Conservation (phyloP, 371 early-diverging fungal species). For the Parasitella parasitica region DNA sequence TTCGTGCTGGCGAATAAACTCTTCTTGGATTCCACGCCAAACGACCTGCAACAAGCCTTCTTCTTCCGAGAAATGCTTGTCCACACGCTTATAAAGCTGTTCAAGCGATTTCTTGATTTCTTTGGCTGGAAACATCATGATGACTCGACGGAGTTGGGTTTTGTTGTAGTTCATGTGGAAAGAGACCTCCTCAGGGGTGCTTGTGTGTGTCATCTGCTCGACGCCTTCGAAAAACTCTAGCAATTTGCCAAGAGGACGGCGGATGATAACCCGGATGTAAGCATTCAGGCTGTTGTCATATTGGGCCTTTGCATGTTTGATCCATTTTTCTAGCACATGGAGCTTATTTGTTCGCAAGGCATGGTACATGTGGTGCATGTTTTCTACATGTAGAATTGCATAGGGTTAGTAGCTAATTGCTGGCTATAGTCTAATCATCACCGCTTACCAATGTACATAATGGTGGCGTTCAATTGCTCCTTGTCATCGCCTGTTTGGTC, state of each 20-base stretch:
- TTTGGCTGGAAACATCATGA: conserved; percentile 80
- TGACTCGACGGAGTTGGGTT: conserved; percentile 80
- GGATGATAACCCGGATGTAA: conserved; percentile 84
- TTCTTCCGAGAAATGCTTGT: conserved; percentile 90
- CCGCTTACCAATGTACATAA: conserved; percentile 77
- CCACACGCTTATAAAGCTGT: conserved; percentile 84
- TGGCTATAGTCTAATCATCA: not conserved
- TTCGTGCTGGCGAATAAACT: conserved; percentile 79
- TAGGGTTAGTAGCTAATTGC: too few species aligned
- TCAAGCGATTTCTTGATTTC: conserved; percentile 83
- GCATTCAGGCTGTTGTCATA: conserved; percentile 82
- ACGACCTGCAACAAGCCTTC: conserved; percentile 84
- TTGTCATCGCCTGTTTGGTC: conserved; percentile 84
- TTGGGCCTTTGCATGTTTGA: conserved; percentile 80
- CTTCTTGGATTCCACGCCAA: conserved; percentile 91
- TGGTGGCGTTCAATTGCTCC: conserved; percentile 88
- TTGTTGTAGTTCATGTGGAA: conserved; percentile 88
- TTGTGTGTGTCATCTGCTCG: conserved; percentile 74
- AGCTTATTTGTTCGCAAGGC: conserved; percentile 73
- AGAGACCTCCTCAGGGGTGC: conserved; percentile 81
- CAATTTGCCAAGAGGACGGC: conserved; percentile 84
- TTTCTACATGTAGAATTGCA: conserved; percentile 65
- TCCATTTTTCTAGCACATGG: conserved; percentile 69
- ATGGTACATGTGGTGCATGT: conserved; percentile 88
- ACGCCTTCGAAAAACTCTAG: conserved; percentile 96